Evolutionary conservation across 2,329 filamentous ascomycete genomes (phyloP).

Genomic region (Shiraia sp.): DNA sequence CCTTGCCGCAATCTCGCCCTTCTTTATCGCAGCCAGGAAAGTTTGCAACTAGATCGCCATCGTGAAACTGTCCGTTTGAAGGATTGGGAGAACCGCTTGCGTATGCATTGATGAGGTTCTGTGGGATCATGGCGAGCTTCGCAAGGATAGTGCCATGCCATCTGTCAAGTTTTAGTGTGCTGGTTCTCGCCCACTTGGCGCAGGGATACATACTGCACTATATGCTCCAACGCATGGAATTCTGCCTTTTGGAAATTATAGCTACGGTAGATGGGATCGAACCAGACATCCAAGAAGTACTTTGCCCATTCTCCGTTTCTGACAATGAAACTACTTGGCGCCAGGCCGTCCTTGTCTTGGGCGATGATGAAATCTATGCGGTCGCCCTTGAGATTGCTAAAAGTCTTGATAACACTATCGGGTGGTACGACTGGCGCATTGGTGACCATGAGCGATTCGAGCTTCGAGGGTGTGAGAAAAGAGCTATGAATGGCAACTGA

Average conservation of each 20-base stretch:
- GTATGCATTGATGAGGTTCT: slow-evolving; percentile 82
- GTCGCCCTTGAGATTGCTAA: slow-evolving; percentile 74
- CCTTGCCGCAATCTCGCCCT: slow-evolving; percentile 68
- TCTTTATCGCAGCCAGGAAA: slow-evolving; percentile 72
- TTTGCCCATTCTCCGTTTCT: slow-evolving; percentile 86
- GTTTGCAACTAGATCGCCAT: slow-evolving; percentile 82
- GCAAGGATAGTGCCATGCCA: slow-evolving; percentile 97
- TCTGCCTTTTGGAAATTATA: slow-evolving; percentile 98
- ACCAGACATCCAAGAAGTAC: slow-evolving; percentile 94
- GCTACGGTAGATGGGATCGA: slow-evolving; percentile 86
- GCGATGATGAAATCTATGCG: slow-evolving; percentile 81
- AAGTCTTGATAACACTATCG: slow-evolving; percentile 96
- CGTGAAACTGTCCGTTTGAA: slow-evolving; percentile 66
- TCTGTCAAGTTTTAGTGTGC: slow-evolving; percentile 58
- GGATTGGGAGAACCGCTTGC: slow-evolving; percentile 42
- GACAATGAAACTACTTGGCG: slow-evolving; percentile 76
- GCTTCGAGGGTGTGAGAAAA: slow-evolving; percentile 66
- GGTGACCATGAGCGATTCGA: slow-evolving; percentile 81
- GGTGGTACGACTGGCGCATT: slow-evolving; percentile 88
- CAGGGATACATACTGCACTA: slow-evolving; percentile 50
- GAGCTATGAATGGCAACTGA: slow-evolving; percentile 69
- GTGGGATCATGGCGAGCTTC: slow-evolving; percentile 86
- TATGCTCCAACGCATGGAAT: slow-evolving; percentile 76
- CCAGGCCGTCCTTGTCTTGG: slow-evolving; percentile 81
- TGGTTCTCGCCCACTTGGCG: background rate